These are phyloP conservation scores for Neofusicoccum sp. DNA, from an alignment of 2,329 filamentous ascomycete species.

Conservation along the genomic window DNA sequence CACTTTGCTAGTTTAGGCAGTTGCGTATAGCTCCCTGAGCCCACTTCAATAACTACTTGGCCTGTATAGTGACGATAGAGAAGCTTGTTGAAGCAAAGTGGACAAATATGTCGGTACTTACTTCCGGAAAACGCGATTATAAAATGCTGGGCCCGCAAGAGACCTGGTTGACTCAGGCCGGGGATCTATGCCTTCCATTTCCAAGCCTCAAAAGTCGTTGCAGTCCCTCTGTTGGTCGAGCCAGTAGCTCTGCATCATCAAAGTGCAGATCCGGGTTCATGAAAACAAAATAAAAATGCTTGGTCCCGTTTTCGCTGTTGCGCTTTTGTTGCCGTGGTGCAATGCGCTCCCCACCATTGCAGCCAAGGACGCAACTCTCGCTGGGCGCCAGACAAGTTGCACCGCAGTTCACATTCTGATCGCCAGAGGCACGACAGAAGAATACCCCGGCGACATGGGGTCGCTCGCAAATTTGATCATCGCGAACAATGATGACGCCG, in stretches of 20 bases:
- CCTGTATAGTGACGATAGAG: background rate
- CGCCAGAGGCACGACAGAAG: conserved; percentile 14
- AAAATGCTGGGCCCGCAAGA: background rate
- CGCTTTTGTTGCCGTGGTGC: conserved; percentile 7
- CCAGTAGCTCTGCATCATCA: background rate
- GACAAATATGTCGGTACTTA: background rate
- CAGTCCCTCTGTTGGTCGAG: too few relatives aligned
- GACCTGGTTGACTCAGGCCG: background rate
- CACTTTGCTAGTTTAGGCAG: conserved; percentile 5
- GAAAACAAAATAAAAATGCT: too few relatives aligned
- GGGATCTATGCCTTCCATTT: background rate
- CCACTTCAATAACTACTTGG: background rate
- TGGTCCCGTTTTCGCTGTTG: background rate
- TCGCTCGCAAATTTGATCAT: conserved; percentile 18
- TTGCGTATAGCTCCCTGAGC: conserved; percentile 1
- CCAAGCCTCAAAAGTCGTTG: too few relatives aligned
- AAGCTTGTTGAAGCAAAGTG: background rate
- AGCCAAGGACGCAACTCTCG: background rate
- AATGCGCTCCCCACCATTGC: conserved; percentile 7
- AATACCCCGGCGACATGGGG: conserved; percentile 12
- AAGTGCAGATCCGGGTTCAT: background rate
- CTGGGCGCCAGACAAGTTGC: conserved; percentile 14
- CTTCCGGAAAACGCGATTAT: background rate
- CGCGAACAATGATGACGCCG: conserved; percentile 2
- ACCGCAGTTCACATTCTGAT: conserved; percentile 6